Base-by-base conservation (phyloP, 106 monocot genomes). In the Xerophyta viscosa region DNA sequence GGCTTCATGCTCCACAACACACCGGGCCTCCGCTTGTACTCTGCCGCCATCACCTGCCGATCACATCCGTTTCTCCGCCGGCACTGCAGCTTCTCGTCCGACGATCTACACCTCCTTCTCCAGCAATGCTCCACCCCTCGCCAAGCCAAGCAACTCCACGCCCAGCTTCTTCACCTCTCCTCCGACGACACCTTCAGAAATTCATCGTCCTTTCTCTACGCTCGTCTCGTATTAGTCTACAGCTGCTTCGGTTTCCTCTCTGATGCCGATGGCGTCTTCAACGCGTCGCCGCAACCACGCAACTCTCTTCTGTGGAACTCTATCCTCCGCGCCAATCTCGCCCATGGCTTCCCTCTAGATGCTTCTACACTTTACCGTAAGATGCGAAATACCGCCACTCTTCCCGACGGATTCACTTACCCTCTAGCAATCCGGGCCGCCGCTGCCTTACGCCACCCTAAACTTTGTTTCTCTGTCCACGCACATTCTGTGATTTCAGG, bases 341-440 rank as follows among this genome's bases (percentile, higher is more conserved):
- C 54, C 28, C 77, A 71, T 8, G 48, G 28, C 39, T 58, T 39
- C 0, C 50, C 31, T 23, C 5, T 1, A 13, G 25, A 56, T 3
- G 65, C 72, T 8, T 27, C 81, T 14, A 37, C 81, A 8, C 81
- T 77, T 56, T 41, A 21, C 50, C 28, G 23, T 0, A 65, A 6
- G 33, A 33, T 74, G 60, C 25, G 43, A n/a, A 20, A 52, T n/a
- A 18, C 45, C 15, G 50, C 55, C 12, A 25, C 50, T 11, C 17
- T 56, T 3, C 66, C 78, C 19, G 81, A 87, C 31, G 51, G 58
- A 20, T 77, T 77, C 65, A 87, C 87, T 10, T 68, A 77, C 61
- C 87, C 81, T 1, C 48, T 87, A 10, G 65, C 64, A 22, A 41
- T 78, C 36, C 29, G 66, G 4, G 70, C 74, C 6, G 69, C 70